Base-by-base conservation (phyloP, 371 early-diverging fungal genomes). In the Nematocida major region DNA sequence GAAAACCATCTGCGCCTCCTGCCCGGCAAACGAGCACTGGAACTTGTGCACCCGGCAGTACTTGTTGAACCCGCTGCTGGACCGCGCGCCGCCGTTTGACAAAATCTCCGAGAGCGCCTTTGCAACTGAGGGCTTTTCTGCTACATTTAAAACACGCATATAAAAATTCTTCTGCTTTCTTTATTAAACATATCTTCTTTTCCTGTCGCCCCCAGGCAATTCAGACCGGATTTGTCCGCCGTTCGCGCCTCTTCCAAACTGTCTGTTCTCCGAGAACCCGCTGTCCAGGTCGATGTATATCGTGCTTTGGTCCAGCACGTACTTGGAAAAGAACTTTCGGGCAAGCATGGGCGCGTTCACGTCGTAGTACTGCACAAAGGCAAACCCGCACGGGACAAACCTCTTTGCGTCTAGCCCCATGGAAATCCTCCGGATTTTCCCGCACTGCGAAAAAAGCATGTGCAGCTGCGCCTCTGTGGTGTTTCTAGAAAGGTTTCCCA, bases 41-140 rank as follows among this genome's bases (percentile, higher is more conserved):
- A 82, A 85, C 4, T 22, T 49, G 30, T 66, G 67, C 65, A 81
- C 82, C 36, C 79, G 67, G 47, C 83, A 83, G 63, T 80, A 85
- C 66, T 82, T 82, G 50, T 81, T 68, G n/a, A 15, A 47, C 11
- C 80, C 80, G 15, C 59, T 62, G 1, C 3, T 43, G 18, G 48
- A 62, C 7, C 18, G 40, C 13, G 61, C 2, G 7, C 24, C 45
- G 11, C 53, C 57, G 18, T 30, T 80, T 0, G 91, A 89, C n/a
- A 95, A 83, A 24, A 93, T 89, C 32, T 85, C 82, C 1, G 92
- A 87, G n/a, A 95, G 88, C n/a, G 90, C 86, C 82, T 91, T 93
- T 18, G 96, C 89, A 77, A 95, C 91, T 54, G 92, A 90, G 39
- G 95, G 95, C 85, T 99, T 99, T 82, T 99, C 99, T 65, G 99